A percentile compares a stretch with the other conserved stretches of the same genome.
Evolutionary conservation across 2,329 filamentous ascomycete genomes (phyloP).

Genomic region (Fusarium staphyleae): DNA sequence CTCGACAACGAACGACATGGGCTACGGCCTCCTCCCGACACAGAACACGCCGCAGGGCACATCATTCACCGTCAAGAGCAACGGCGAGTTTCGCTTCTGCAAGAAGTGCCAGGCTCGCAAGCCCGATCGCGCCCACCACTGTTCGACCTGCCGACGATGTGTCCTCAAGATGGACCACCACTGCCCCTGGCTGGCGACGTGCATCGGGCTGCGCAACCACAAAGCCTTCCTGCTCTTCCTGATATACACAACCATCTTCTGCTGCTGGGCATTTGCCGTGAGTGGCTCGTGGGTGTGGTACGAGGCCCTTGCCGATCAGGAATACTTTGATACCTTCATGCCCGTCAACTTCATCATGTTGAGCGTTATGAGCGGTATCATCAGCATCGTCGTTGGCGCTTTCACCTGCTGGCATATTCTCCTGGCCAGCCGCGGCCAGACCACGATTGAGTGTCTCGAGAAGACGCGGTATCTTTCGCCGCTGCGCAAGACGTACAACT

Average conservation of each 20-base stretch:
- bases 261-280: conserved; percentile 80
- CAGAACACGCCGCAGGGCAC: conserved; percentile 67
- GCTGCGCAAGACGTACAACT: conserved; percentile 72
- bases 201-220: conserved; percentile 92
- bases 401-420: conserved; percentile 94
- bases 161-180: conserved; percentile 99
- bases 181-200: conserved; percentile 97
- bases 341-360: conserved; percentile 92
- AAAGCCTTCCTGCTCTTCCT: conserved; percentile 95
- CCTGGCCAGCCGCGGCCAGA: conserved; percentile 79
- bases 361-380: conserved; percentile 86
- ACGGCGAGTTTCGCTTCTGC: conserved; percentile 87
- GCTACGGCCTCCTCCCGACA: conserved; percentile 83
- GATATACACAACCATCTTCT: conserved; percentile 87
- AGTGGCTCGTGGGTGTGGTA: conserved; percentile 83
- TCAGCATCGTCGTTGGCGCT: conserved; percentile 84
- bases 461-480: conserved; percentile 93
- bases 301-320: conserved; percentile 76
- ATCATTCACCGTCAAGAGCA: conserved; percentile 90
- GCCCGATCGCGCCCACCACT: conserved; percentile 95
- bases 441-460: conserved; percentile 95
- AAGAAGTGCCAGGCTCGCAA: conserved; percentile 97
- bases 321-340: conserved; percentile 77
- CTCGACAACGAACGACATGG: conserved; percentile 67
- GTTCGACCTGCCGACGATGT: conserved; percentile 91